Evolutionary conservation across 2,329 filamentous ascomycete species (phyloP).

Genomic region (Diaporthe batatas): DNA sequence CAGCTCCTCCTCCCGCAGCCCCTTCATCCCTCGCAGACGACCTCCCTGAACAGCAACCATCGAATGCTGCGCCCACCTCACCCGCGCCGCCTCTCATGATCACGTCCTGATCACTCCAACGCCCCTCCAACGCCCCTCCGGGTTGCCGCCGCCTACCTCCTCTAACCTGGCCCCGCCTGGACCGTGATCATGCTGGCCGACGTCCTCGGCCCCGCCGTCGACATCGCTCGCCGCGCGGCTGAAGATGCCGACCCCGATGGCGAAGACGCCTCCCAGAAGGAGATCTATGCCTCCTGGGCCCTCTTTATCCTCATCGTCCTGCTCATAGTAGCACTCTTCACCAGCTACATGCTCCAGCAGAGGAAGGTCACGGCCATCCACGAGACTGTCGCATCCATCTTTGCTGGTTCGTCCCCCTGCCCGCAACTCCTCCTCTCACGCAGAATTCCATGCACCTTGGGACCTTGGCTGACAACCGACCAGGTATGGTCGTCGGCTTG

Average conservation of each 20-base stretch:
- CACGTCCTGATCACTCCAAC: neutral
- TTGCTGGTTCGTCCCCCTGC: slow-evolving; percentile 78
- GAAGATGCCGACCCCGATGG: slow-evolving; percentile 65
- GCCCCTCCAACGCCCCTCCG: neutral
- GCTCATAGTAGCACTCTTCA: slow-evolving; percentile 94
- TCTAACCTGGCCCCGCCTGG: slow-evolving; percentile 3
- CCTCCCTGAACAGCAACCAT: slow-evolving; percentile 18
- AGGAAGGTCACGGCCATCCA: slow-evolving; percentile 98
- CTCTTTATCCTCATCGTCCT: slow-evolving; percentile 97
- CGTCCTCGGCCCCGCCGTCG: slow-evolving; percentile 53
- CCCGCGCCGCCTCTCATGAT: slow-evolving; percentile 29
- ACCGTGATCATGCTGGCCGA: slow-evolving; percentile 53
- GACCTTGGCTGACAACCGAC: slow-evolving; percentile 32
- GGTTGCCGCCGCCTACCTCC: neutral
- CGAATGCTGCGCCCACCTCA: slow-evolving; percentile 33
- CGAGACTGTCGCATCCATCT: slow-evolving; percentile 98
- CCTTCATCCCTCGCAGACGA: neutral
- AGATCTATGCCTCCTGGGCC: slow-evolving; percentile 96
- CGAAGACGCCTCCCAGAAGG: slow-evolving; percentile 88
- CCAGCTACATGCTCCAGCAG: slow-evolving; percentile 95
- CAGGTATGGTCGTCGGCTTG: slow-evolving; percentile 95
- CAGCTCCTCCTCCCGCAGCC: neutral
- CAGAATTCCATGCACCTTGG: neutral
- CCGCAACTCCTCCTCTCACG: slow-evolving; percentile 29
- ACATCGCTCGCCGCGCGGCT: slow-evolving; percentile 57